A percentile compares a stretch with the other conserved stretches of the same genome.
phyloP scores from a whole-genome alignment of 768 basidiomycete genomes.

The Termitomyces sp. region DNA sequence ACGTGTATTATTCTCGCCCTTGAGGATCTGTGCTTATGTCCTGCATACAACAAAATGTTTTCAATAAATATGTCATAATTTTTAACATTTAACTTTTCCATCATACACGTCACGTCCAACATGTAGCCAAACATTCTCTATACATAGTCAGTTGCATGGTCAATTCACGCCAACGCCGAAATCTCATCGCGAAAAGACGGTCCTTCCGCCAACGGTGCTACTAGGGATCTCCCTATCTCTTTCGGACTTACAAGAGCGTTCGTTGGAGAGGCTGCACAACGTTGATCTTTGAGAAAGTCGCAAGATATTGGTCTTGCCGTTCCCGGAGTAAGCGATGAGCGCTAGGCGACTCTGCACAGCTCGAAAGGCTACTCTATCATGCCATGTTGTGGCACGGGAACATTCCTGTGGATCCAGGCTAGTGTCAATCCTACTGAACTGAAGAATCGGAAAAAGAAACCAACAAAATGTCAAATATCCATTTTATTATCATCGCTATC shows the following conservation, averaged over 20 bases:
- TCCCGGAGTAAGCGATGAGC: background rate
- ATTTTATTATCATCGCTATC: slow-evolving; percentile 33
- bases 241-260: background rate
- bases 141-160: background rate
- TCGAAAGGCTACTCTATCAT: background rate
- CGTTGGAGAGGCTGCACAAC: background rate
- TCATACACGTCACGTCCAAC: too few species aligned
- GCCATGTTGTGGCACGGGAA: background rate
- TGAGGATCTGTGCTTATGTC: background rate
- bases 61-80: too few species aligned
- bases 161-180: background rate
- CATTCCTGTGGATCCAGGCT: background rate
- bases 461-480: slow-evolving; percentile 28
- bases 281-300: background rate
- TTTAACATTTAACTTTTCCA: too few species aligned
- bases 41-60: background rate
- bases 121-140: background rate
- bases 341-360: background rate
- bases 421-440: background rate
- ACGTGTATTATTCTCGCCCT: background rate
- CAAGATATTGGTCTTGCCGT: background rate
- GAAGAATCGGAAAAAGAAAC: background rate
- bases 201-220: background rate
- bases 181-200: background rate
- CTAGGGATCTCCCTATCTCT: background rate